Percentiles rank a stretch among this genome's conserved stretches.
Conservation (phyloP, 352 stramenopile genomes). For the Sclerospora graminicola region DNA sequence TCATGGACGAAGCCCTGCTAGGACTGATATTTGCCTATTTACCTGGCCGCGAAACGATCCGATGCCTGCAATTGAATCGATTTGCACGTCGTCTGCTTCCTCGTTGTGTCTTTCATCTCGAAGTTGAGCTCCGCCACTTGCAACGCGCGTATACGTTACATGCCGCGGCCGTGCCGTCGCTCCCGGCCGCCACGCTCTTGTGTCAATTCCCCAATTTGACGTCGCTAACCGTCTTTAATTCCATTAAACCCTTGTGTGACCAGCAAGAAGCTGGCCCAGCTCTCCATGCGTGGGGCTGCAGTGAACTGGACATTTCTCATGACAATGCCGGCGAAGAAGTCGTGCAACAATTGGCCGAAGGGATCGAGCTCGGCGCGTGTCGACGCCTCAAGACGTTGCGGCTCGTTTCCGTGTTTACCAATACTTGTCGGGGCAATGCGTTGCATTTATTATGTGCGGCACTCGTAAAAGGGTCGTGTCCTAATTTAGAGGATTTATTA, state of each 20-base stretch:
- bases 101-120: conserved; percentile 42
- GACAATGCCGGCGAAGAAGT: conserved; percentile 61
- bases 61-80: conserved; percentile 48
- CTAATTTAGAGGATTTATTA: conserved; percentile 50
- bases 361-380: conserved; percentile 52
- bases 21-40: conserved; percentile 61
- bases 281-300: conserved; percentile 69
- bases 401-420: conserved; percentile 78
- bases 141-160: conserved; percentile 29
- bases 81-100: conserved; percentile 50
- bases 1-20: conserved; percentile 66
- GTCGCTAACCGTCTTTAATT: conserved; percentile 43
- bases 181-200: conserved; percentile 29
- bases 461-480: conserved; percentile 57
- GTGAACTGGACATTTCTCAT: conserved; percentile 67
- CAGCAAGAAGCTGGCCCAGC: conserved; percentile 34
- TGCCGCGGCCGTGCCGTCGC: conserved; percentile 11
- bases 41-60: conserved; percentile 50
- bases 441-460: conserved; percentile 54
- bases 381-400: conserved; percentile 42
- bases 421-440: conserved; percentile 67
- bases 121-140: conserved; percentile 43
- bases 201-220: conserved; percentile 53
- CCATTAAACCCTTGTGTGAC: conserved; percentile 39
- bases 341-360: conserved; percentile 53